Evolutionary conservation across 371 early-diverging fungal species (phyloP), one percentile per base, ranked within the genome.

Genomic region (Lichtheimia ramosa): DNA sequence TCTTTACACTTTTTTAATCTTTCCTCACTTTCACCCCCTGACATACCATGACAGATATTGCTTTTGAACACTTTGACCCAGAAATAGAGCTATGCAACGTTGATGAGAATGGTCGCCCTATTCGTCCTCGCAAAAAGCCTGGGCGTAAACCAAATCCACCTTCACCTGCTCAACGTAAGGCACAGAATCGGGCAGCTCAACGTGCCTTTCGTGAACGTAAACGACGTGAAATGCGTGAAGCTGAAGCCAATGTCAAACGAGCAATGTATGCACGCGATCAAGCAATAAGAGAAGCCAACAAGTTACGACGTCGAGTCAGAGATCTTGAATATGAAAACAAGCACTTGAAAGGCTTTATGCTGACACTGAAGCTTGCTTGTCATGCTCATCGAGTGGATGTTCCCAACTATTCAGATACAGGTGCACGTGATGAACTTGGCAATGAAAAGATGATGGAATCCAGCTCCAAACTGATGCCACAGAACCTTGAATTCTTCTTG

Each of bases 111-210:
- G 70, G 70, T n/a, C 46, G 55, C 25, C 70, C 70, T 46, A 70
- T 70, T 39, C 70, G 70, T 21, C 70, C 70, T n/a, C 55, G 66
- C 2, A 70, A 70, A 48, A 70, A 70, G 46, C 70, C 70, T 2
- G 70, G 70, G 0, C 46, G 70, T 3, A 70, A 70, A 54, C 70
- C 70, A 3, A 70, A 70, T 46, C 70, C 70, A 18, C 70, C 70
- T 20, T 65, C 66, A 6, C 69, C 83, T 28, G 74, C 83, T 43
- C 77, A 81, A 53, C 83, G 88, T 25, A 83, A 70, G 54, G 70
- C 70, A 7, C 70, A 70, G 24, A 70, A 70, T 23, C 43, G 70
- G 28, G 70, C 70, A 3, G 70, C 70, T 1, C 70, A 70, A 52
- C 50, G 70, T 13, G 70, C 70, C 13, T 70, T 70, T 60, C 60